Conservation (phyloP, 139 green algal genomes). For the Pycnococcus provasolii region DNA sequence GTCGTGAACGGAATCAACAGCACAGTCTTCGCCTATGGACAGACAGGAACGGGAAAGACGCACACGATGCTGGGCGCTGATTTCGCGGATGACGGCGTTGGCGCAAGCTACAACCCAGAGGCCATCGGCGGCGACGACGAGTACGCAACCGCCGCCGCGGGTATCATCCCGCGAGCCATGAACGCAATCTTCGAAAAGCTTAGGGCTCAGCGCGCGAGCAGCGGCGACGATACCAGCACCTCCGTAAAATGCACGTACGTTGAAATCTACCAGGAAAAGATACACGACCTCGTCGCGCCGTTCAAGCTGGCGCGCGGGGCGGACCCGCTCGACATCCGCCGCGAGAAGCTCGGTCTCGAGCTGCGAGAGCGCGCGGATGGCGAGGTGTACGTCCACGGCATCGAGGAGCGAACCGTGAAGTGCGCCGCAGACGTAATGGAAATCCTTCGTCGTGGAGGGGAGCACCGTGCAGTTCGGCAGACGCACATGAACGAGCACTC, state of each 20-base stretch:
- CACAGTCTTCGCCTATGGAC: background rate
- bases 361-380: conserved; percentile 62
- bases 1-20: background rate
- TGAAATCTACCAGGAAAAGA: conserved; percentile 86
- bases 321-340: conserved; percentile 8
- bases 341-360: conserved; percentile 39
- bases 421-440: background rate
- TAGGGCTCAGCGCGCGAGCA: too few relatives aligned
- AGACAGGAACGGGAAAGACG: background rate
- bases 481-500: conserved; percentile 12
- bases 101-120: too few relatives aligned
- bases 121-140: too few relatives aligned
- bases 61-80: background rate
- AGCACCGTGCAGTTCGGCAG: too few relatives aligned
- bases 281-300: conserved; percentile 47
- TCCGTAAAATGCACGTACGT: conserved; percentile 36
- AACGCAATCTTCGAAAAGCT: too few relatives aligned
- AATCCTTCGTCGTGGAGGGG: too few relatives aligned
- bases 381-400: conserved; percentile 67
- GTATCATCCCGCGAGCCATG: too few relatives aligned
- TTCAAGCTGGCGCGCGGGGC: background rate
- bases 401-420: conserved; percentile 24
- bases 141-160: too few relatives aligned
- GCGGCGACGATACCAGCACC: too few relatives aligned
- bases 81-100: background rate